A percentile compares a stretch with the other conserved stretches of the same genome.
These are phyloP conservation scores for Penicillium mononematosum DNA, from an alignment of 495 filamentous ascomycete species.

Conservation along the genomic window DNA sequence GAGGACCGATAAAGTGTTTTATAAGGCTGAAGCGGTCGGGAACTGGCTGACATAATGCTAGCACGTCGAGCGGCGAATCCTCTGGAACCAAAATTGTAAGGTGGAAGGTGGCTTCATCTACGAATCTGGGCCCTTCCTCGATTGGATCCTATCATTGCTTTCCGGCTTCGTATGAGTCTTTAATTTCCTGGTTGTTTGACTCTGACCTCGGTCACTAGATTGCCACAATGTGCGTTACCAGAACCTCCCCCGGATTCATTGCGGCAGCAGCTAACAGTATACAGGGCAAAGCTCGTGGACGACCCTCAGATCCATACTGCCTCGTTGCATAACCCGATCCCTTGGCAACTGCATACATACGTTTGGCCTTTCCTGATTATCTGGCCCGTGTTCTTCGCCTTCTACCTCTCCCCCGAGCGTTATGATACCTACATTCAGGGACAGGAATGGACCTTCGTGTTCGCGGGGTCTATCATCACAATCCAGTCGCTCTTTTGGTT, in stretches of 20 bases:
- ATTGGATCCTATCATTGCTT: slow-evolving; percentile 16
- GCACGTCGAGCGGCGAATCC: slow-evolving; percentile 37
- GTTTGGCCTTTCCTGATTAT: slow-evolving; percentile 86
- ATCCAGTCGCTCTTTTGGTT: slow-evolving; percentile 88
- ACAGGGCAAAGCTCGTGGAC: slow-evolving; percentile 77
- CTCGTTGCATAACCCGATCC: slow-evolving; percentile 84
- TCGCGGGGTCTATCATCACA: slow-evolving; percentile 81
- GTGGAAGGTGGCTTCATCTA: slow-evolving; percentile 47
- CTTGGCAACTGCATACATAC: slow-evolving; percentile 78
- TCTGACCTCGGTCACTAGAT: slow-evolving; percentile 38
- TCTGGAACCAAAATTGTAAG: slow-evolving; percentile 33
- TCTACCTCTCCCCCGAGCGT: slow-evolving; percentile 75
- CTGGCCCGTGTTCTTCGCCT: slow-evolving; percentile 87
- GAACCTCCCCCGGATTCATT: slow-evolving; percentile 5
- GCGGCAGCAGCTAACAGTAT: slow-evolving; percentile 23
- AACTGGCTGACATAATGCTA: slow-evolving; percentile 11
- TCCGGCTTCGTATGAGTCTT: slow-evolving; percentile 31
- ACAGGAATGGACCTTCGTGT: slow-evolving; percentile 97
- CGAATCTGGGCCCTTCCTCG: slow-evolving; percentile 13
- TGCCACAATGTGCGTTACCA: slow-evolving; percentile 39
- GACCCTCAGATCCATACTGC: slow-evolving; percentile 85
- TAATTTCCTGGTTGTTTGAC: slow-evolving; percentile 30
- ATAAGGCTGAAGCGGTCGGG: background rate
- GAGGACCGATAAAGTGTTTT: background rate
- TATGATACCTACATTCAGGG: slow-evolving; percentile 87